Evolutionary conservation across 371 early-diverging fungal species (phyloP).

Genomic region (Mortierella sp.): DNA sequence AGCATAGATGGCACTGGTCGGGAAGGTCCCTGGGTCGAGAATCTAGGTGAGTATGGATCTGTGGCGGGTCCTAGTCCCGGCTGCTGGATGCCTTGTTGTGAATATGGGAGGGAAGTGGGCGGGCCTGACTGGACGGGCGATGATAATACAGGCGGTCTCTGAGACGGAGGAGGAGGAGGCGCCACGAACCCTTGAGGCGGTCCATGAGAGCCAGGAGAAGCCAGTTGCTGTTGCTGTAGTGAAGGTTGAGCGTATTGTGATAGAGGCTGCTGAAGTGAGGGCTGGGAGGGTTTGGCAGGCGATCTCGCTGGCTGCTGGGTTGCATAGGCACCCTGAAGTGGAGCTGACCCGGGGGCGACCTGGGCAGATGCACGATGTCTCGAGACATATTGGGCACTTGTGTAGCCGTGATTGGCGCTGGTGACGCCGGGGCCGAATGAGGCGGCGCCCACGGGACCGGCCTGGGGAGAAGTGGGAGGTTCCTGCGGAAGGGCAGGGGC

Average conservation of each 20-base stretch:
- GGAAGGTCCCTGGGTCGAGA: conserved; percentile 32
- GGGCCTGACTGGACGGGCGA: conserved; percentile 24
- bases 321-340: conserved; percentile 33
- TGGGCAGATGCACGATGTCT: conserved; percentile 39
- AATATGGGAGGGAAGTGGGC: conserved; percentile 21
- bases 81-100: conserved; percentile 22
- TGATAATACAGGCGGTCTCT: conserved; percentile 31
- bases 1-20: conserved; percentile 26
- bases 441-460: conserved; percentile 14
- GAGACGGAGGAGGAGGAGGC: conserved; percentile 22
- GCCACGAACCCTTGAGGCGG: conserved; percentile 33
- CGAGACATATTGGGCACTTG: conserved; percentile 56
- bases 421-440: conserved; percentile 21
- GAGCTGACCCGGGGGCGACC: conserved; percentile 17
- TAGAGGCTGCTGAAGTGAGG: conserved; percentile 20
- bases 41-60: conserved; percentile 36
- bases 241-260: conserved; percentile 22
- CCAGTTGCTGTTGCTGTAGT: conserved; percentile 19
- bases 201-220: conserved; percentile 17
- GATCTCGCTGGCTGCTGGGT: conserved; percentile 35
- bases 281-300: conserved; percentile 4
- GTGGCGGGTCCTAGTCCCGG: conserved; percentile 11
- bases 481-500: conserved; percentile 38
- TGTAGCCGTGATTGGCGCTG: conserved; percentile 55
- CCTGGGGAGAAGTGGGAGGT: conserved; percentile 30